A percentile compares a stretch with the other conserved stretches of the same genome.
phyloP scores from a whole-genome alignment of 1,284 basidiomycete genomes.

The Sanghuangporus sanghuang region DNA sequence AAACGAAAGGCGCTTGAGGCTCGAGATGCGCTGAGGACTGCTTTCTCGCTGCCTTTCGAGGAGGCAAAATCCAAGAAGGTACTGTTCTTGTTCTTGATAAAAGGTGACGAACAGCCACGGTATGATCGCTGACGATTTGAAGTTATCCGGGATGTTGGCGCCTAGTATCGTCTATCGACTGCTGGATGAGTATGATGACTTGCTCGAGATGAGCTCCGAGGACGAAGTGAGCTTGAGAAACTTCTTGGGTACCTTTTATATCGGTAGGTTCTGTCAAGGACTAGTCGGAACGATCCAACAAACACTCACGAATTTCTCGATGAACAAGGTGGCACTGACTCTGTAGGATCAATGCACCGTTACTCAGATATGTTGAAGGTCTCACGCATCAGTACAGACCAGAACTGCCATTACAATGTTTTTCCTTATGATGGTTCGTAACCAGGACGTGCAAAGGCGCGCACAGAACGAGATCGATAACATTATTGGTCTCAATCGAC shows the following conservation, averaged over 20 bases:
- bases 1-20: slow-evolving; percentile 5
- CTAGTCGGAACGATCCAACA: background rate
- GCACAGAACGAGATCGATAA: slow-evolving; percentile 13
- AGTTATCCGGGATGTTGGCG: background rate
- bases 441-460: slow-evolving; percentile 5
- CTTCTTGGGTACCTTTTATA: background rate
- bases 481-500: slow-evolving; percentile 14
- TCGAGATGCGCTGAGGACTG: background rate
- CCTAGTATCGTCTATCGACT: background rate
- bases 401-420: background rate
- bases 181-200: slow-evolving; percentile 11
- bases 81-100: background rate
- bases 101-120: background rate
- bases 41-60: background rate
- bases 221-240: slow-evolving; percentile 4
- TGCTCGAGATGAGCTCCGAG: background rate
- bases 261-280: background rate
- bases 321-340: background rate
- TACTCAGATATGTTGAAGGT: background rate
- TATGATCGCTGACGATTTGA: background rate
- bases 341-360: background rate
- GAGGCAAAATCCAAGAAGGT: slow-evolving; percentile 7
- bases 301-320: background rate
- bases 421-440: slow-evolving; percentile 8
- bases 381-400: background rate